Conservation (phyloP, 768 basidiomycete species). For the Russula griseocarnosa region DNA sequence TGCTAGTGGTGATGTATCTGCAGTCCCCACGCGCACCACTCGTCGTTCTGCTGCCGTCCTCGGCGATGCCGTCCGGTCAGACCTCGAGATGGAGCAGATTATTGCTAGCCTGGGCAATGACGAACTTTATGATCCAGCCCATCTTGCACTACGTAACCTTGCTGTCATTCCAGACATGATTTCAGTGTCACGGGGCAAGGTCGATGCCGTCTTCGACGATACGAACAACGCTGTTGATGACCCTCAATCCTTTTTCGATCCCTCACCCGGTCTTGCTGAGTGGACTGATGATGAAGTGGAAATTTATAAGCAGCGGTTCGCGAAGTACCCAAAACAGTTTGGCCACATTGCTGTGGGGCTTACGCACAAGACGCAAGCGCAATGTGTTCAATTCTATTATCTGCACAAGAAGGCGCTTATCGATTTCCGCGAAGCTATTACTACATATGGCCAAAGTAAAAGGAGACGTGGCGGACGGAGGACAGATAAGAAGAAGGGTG, state of each 20-base stretch:
- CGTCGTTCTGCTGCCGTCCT: conserved; percentile 65
- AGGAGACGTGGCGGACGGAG: conserved; percentile 51
- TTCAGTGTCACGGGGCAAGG: conserved; percentile 55
- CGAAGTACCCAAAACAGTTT: conserved; percentile 88
- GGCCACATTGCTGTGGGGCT: conserved; percentile 82
- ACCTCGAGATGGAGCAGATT: conserved; percentile 96
- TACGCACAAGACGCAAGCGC: conserved; percentile 77
- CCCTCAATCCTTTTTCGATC: conserved; percentile 72
- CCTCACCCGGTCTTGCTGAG: conserved; percentile 66
- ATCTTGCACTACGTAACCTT: conserved; percentile 79
- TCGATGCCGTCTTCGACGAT: conserved; percentile 73
- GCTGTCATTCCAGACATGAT: conserved; percentile 92
- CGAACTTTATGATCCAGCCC: conserved; percentile 87
- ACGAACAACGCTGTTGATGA: conserved; percentile 77
- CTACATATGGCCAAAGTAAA: conserved; percentile 62
- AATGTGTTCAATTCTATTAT: conserved; percentile 94
- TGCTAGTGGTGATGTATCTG: conserved; percentile 33
- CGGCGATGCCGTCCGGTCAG: conserved; percentile 88
- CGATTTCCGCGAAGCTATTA: conserved; percentile 76
- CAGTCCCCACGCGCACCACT: conserved; percentile 53
- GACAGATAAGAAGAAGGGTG: conserved; percentile 75
- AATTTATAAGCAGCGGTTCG: conserved; percentile 76
- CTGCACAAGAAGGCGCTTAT: conserved; percentile 86
- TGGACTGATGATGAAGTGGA: conserved; percentile 87
- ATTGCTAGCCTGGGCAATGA: conserved; percentile 91